Conservation (phyloP, 805 yeast genomes). For the Metschnikowia cerradonensis region DNA sequence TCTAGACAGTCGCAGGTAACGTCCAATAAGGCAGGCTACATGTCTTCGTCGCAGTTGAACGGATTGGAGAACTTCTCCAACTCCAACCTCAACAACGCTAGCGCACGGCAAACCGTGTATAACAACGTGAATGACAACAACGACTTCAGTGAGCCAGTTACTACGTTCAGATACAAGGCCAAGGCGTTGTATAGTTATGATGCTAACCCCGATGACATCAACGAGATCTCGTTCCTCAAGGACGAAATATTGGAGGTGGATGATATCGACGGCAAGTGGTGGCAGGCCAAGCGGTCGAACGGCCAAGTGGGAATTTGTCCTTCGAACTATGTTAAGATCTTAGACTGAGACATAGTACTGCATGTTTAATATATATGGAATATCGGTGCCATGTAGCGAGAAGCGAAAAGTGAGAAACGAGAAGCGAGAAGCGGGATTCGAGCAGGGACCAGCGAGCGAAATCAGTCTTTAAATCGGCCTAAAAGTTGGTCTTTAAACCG, state of each 20-base stretch:
- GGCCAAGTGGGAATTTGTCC: conserved; percentile 98
- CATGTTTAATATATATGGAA: neutral
- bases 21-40: conserved; percentile 31
- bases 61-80: conserved; percentile 56
- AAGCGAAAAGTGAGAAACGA: neutral
- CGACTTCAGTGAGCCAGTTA: conserved; percentile 20
- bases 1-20: conserved; percentile 35
- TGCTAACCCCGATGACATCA: conserved; percentile 89
- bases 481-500: too few species aligned
- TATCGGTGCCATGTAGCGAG: neutral
- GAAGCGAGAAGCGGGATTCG: neutral
- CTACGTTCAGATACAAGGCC: conserved; percentile 72
- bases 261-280: conserved; percentile 95
- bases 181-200: conserved; percentile 81
- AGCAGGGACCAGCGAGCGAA: too few species aligned
- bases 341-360: conserved; percentile 31
- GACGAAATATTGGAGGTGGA: conserved; percentile 90
- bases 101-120: conserved; percentile 14
- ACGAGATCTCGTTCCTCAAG: conserved; percentile 84
- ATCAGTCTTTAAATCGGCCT: too few species aligned
- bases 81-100: conserved; percentile 32
- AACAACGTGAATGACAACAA: conserved; percentile 17
- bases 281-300: conserved; percentile 88
- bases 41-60: conserved; percentile 54
- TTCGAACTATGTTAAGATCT: conserved; percentile 81